Conservation (phyloP, 257 asterid species). For the Nyctanthes arbortristis region DNA sequence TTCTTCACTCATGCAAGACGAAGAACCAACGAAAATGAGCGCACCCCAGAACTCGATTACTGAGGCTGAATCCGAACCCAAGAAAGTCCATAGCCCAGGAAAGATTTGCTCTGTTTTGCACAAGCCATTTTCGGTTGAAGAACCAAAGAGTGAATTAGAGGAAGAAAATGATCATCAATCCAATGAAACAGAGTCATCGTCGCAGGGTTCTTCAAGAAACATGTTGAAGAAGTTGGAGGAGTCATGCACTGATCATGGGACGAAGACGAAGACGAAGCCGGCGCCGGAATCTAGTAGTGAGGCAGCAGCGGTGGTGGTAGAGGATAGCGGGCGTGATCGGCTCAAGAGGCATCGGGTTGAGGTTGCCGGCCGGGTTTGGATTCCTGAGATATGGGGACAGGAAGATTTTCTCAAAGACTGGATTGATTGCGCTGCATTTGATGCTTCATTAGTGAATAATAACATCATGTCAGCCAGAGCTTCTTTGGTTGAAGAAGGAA, state of each 20-base stretch:
- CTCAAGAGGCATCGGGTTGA: slow-evolving; percentile 72
- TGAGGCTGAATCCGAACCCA: slow-evolving; percentile 2
- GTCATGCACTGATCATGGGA: neutral
- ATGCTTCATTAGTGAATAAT: slow-evolving; percentile 46
- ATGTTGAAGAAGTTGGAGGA: neutral
- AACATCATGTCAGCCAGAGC: slow-evolving; percentile 61
- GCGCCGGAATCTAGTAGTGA: neutral
- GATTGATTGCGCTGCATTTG: slow-evolving; percentile 71
- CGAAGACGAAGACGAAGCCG: neutral
- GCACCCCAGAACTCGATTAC: neutral
- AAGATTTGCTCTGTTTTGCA: neutral
- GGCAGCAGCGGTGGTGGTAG: slow-evolving; percentile 7
- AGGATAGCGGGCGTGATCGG: slow-evolving; percentile 58
- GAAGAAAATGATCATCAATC: slow-evolving; percentile 5
- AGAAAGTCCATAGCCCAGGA: neutral
- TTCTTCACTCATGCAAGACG: slow-evolving; percentile 12
- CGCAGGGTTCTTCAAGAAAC: neutral
- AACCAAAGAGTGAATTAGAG: neutral
- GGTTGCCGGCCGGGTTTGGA: slow-evolving; percentile 81
- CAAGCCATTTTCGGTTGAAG: neutral
- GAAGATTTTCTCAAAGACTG: slow-evolving; percentile 72
- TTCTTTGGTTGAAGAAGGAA: slow-evolving; percentile 54
- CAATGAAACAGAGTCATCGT: neutral
- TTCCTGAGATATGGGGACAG: slow-evolving; percentile 88
- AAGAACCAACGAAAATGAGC: slow-evolving; percentile 3